Evolutionary conservation across 2,329 filamentous ascomycete genomes (phyloP), one percentile per base, ranked within the genome.

Genomic region (Rutstroemia sydowiana): DNA sequence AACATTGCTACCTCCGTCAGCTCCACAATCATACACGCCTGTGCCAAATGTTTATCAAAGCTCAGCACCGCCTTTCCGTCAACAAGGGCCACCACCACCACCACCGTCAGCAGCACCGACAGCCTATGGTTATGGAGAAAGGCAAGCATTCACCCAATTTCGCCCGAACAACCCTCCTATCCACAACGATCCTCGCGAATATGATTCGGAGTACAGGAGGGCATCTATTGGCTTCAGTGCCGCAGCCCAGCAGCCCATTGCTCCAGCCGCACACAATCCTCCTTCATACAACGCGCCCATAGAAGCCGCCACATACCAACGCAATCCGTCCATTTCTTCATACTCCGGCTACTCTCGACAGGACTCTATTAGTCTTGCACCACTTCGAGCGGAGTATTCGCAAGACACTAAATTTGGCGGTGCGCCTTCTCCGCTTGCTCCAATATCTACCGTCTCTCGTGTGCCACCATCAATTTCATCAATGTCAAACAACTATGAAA

Each of bases 361-460:
- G 10, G 49, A 52, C 28, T 57, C 59, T 11, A 40, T 55, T 23
- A 45, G 20, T 28, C 41, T 56, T 10, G 52, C 58, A 26, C 58
- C 57, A 30, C 30, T 60, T 31, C 55, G 57, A 32, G 26, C 53
- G 8, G 54, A 53, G 4, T 32, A 51, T 7, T 20, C 48, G 1
- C 31, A 51, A 16, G 54, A 57, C 4, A 48, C 53, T 16, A 62
- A 57, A 31, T 58, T 53, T 37, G 59, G 63, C 8, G 44, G 51
- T 26, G 39, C 56, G 5, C 54, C 46, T 21, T 46, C 63, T 63
- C 53, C 71, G 11, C 48, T 57, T 26, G 54, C 50, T 14, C 49
- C 60, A 14, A 48, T 59, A 11, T 53, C 56, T 14, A 48, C 59
- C 11, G 34, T 57, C 13, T 57, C 44, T 18, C 54, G 48, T 23